Evolutionary conservation across 2,329 filamentous ascomycete species (phyloP), one percentile per base, ranked within the genome.

Genomic region (Dactylellina leptospora): DNA sequence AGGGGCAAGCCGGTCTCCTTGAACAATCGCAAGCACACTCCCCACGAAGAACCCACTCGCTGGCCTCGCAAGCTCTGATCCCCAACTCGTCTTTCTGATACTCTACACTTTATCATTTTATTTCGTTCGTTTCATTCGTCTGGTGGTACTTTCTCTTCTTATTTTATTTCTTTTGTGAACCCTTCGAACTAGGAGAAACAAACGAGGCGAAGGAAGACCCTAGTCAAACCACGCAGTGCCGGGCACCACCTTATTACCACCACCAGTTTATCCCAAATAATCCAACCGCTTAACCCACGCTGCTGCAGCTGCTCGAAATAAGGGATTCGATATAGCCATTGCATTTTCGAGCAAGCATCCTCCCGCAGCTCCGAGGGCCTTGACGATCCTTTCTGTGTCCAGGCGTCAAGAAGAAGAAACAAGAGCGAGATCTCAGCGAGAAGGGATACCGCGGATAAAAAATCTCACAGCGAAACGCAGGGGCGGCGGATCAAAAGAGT

Each of bases 241-340:
- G 59, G 48, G 59, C 60, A 55, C 61, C 10, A 22, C 18, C 18
- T n/a, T n/a, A n/a, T n/a, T n/a, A 23, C 36, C 40, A 54, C 33
- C 53, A 44, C 28, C 62, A 68, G 59, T 68, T 68, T 68, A 68
- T 68, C 62, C 62, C 61, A 58, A 58, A 66, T 66, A 66, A 58
- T 58, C 51, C 53, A 58, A 66, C 51, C 51, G 61, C 61, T 58
- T 66, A 55, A 56, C 44, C 61, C 61, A 58, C 51, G 53, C 53
- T 60, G 30, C 54, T 68, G 62, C 62, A 51, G 61, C 45, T 10
- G 8, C n/a, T 13, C 28, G 60, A 40, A 60, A 56, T 55, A 66
- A 66, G 61, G 60, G 61, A 58, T 66, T 66, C 44, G 51, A 58
- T 58, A 66, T 56, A 64, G 60, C 60, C 60, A 56, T 55, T 64